Evolutionary conservation across 768 basidiomycete genomes (phyloP).

Genomic region (Naganishia friedmannii): DNA sequence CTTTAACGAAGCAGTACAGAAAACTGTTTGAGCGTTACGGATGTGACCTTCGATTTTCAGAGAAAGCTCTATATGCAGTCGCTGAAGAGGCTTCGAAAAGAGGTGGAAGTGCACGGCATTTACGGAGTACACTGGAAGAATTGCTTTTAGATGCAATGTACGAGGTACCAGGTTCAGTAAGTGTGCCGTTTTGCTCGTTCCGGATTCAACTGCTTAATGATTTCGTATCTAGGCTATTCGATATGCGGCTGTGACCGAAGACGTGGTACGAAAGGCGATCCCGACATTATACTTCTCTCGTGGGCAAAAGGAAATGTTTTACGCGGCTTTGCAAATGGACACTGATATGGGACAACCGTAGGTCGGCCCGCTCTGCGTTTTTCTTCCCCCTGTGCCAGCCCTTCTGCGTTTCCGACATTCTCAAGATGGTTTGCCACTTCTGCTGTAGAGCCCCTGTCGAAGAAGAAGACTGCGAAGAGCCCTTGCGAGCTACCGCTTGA

Average conservation of each 20-base stretch:
- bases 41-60: conserved; percentile 82
- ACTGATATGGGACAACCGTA: conserved; percentile 25
- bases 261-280: conserved; percentile 64
- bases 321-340: conserved; percentile 43
- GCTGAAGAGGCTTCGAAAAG: conserved; percentile 73
- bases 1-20: conserved; percentile 83
- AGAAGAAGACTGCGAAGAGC: conserved; percentile 13
- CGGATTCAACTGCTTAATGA: neutral
- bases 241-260: conserved; percentile 75
- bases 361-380: conserved; percentile 14
- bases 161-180: conserved; percentile 49
- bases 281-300: conserved; percentile 70
- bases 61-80: conserved; percentile 72
- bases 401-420: neutral
- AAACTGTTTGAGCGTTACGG: conserved; percentile 79
- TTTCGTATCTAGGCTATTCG: conserved; percentile 61
- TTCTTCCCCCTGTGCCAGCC: neutral
- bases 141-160: conserved; percentile 87
- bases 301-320: conserved; percentile 42
- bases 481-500: conserved; percentile 19
- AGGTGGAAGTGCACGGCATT: conserved; percentile 84
- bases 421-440: conserved; percentile 25
- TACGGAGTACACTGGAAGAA: conserved; percentile 84
- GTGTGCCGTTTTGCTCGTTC: conserved; percentile 4
- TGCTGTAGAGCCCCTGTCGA: conserved; percentile 8